phyloP scores from a whole-genome alignment of 305 asterid genomes.

The Fraxinus paxiana region DNA sequence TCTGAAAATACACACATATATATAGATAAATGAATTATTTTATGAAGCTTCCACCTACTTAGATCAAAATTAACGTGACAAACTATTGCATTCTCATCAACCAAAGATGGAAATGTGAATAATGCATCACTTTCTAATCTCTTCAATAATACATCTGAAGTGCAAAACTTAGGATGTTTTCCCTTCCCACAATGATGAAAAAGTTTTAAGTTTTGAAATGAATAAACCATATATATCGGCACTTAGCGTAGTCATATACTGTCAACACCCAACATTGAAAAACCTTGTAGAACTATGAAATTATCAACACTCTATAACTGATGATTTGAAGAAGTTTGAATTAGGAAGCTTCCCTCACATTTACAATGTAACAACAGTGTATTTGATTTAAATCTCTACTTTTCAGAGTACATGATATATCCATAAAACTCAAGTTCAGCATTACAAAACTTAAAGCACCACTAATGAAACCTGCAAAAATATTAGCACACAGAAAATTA shows the following conservation, averaged over 20 bases:
- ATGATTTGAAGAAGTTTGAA: not conserved
- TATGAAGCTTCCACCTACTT: not conserved
- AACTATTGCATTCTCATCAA: not conserved
- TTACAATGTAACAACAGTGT: conserved; percentile 13
- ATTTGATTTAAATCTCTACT: not conserved
- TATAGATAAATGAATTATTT: not conserved
- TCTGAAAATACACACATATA: too few species aligned
- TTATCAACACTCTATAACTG: not conserved
- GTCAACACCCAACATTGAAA: not conserved
- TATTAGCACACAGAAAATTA: not conserved
- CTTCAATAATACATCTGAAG: not conserved
- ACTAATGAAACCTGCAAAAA: conserved; percentile 12
- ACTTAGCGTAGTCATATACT: not conserved
- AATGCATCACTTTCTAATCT: not conserved
- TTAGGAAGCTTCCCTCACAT: not conserved
- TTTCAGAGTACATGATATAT: not conserved
- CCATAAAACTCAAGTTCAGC: conserved; percentile 1
- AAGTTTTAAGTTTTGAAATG: not conserved
- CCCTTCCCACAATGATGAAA: not conserved
- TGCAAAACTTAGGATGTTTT: not conserved
- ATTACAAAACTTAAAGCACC: conserved; percentile 28
- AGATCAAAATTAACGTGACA: not conserved
- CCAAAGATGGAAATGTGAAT: not conserved
- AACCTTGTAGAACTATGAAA: not conserved
- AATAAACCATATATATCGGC: not conserved